These are phyloP conservation scores for Globisporangium parvum DNA, from an alignment of 352 stramenopile genomes.

Conservation along the genomic window DNA sequence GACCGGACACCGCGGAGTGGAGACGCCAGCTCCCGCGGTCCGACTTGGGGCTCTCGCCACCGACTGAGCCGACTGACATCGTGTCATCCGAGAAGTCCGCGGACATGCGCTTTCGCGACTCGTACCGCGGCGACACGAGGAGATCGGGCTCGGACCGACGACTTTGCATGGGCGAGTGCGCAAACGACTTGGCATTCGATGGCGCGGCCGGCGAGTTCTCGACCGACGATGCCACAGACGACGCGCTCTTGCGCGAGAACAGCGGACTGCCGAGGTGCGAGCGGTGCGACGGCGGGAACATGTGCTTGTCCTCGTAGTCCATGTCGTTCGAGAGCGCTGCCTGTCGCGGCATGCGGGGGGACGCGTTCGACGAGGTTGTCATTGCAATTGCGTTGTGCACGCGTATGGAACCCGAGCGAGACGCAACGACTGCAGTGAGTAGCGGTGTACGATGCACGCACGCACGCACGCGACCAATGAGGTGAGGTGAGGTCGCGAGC, in stretches of 20 bases:
- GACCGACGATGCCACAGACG: conserved; percentile 9
- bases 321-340: conserved; percentile 11
- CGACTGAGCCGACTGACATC: conserved; percentile 26
- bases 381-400: conserved; percentile 1
- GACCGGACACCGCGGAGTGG: conserved; percentile 23
- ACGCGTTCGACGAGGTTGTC: conserved; percentile 1
- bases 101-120: conserved; percentile 15
- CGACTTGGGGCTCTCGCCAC: conserved; percentile 26
- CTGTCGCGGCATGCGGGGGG: conserved; percentile 6
- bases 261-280: conserved; percentile 15
- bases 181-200: conserved; percentile 10
- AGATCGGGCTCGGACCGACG: conserved; percentile 16
- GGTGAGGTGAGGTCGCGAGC: too few relatives aligned
- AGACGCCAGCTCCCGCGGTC: conserved; percentile 24
- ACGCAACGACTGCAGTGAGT: background rate
- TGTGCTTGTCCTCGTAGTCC: conserved; percentile 16
- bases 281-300: conserved; percentile 9
- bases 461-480: too few relatives aligned
- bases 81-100: conserved; percentile 26
- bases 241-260: conserved; percentile 13
- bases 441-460: too few relatives aligned
- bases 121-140: conserved; percentile 10
- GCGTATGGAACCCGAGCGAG: background rate
- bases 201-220: conserved; percentile 9
- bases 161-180: conserved; percentile 8